These are phyloP conservation scores for Mucor irregularis DNA, from an alignment of 371 early-diverging fungal species.

Conservation along the genomic window DNA sequence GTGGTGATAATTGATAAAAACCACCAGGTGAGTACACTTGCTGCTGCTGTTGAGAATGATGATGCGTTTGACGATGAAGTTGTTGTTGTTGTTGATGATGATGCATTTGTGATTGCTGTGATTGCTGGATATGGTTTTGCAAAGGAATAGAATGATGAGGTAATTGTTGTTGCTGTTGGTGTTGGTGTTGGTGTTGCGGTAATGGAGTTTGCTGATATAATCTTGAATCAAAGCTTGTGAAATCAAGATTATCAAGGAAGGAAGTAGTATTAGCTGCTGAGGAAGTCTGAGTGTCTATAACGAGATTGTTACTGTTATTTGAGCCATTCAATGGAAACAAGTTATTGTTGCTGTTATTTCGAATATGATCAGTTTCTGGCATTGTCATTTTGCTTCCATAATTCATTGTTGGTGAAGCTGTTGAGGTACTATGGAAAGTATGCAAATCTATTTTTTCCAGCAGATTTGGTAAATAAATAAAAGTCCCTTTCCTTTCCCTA, in stretches of 20 bases:
- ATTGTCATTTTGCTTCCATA: neutral
- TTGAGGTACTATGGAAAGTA: conserved; percentile 14
- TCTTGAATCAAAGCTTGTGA: neutral
- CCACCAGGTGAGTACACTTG: neutral
- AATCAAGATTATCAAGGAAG: conserved; percentile 14
- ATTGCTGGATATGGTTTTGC: neutral
- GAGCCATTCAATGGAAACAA: conserved; percentile 4
- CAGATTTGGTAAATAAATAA: neutral
- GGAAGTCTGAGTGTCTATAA: conserved; percentile 5
- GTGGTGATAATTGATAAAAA: too few relatives aligned
- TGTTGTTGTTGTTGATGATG: neutral
- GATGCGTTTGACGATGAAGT: neutral
- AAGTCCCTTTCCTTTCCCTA: neutral
- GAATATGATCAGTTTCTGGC: conserved; percentile 2
- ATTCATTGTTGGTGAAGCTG: neutral
- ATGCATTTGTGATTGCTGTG: conserved; percentile 1
- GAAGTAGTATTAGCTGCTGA: neutral
- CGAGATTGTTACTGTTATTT: neutral
- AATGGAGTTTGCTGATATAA: neutral
- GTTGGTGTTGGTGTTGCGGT: neutral
- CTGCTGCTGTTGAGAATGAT: conserved; percentile 2
- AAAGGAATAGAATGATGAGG: neutral
- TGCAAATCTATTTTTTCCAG: conserved; percentile 18
- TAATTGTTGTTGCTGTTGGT: neutral
- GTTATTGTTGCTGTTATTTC: neutral